Conservation (phyloP, 345 rosid genomes). For the Boechera retrofracta region DNA sequence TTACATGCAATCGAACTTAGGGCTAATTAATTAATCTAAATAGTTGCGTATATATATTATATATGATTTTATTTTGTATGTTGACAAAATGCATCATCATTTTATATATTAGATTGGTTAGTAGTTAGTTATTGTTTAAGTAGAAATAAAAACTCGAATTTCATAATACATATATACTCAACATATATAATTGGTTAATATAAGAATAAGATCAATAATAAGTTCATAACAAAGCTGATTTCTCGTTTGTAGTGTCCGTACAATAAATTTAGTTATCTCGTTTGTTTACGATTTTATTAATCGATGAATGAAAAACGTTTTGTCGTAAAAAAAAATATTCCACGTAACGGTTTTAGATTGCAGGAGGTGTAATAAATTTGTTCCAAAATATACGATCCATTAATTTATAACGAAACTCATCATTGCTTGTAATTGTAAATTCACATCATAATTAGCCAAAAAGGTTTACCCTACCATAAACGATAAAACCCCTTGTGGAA, state of each 20-base stretch:
- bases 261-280: neutral
- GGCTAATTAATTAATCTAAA: neutral
- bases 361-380: constrained; percentile 6
- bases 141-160: neutral
- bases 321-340: neutral
- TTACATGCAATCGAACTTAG: neutral
- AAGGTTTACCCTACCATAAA: constrained; percentile 48
- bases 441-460: constrained; percentile 43
- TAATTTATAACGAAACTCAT: constrained; percentile 34
- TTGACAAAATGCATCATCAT: neutral
- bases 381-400: neutral
- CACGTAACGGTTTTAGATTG: constrained; percentile 18
- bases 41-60: neutral
- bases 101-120: neutral
- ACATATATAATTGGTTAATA: neutral
- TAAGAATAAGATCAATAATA: neutral
- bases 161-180: neutral
- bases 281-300: neutral
- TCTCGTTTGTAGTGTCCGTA: neutral
- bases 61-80: neutral
- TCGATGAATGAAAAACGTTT: neutral
- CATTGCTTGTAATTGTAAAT: constrained; percentile 38
- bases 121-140: neutral
- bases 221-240: too few relatives aligned
- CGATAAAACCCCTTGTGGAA: constrained; percentile 25